Evolutionary conservation across 1,284 basidiomycete genomes (phyloP).

Genomic region (Hypsizygus ulmarius): DNA sequence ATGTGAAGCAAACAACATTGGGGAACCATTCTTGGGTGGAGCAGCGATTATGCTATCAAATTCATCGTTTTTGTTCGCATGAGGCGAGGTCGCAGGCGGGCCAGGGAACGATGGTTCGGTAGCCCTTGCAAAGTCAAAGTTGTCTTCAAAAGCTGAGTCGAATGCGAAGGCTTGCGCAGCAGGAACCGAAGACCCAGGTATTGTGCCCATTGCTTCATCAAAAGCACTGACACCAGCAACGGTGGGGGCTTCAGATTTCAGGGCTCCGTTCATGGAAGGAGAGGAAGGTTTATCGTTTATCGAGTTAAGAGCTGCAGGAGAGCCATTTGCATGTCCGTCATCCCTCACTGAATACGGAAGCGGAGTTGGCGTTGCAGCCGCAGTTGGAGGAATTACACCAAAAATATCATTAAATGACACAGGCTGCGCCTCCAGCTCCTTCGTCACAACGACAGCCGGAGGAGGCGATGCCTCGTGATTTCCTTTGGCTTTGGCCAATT

Average conservation of each 20-base stretch:
- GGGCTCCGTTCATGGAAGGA: constrained; percentile 10
- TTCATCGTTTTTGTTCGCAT: constrained; percentile 22
- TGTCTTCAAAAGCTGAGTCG: constrained; percentile 79
- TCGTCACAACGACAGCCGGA: constrained; percentile 23
- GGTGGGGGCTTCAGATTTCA: constrained; percentile 26
- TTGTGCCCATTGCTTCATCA: constrained; percentile 66
- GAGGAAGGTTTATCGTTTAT: constrained; percentile 22
- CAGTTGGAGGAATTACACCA: constrained; percentile 37
- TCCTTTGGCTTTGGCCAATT: constrained; percentile 29
- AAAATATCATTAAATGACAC: constrained; percentile 66
- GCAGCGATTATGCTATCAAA: constrained; percentile 44
- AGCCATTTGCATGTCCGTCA: neutral
- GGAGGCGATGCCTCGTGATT: constrained; percentile 18
- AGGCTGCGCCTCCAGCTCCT: constrained; percentile 21
- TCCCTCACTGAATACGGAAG: neutral
- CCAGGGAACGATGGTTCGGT: constrained; percentile 28
- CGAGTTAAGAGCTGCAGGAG: constrained; percentile 12
- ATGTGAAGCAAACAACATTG: constrained; percentile 18
- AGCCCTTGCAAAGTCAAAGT: constrained; percentile 74
- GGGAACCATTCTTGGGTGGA: constrained; percentile 12
- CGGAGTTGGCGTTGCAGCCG: constrained; percentile 7
- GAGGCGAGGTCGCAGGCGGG: constrained; percentile 21
- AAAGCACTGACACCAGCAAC: constrained; percentile 63
- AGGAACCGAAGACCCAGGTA: constrained; percentile 38
- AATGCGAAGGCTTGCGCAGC: constrained; percentile 54